phyloP scores from a whole-genome alignment of 192 early-diverging fungal species.

The Coemansia sp. region DNA sequence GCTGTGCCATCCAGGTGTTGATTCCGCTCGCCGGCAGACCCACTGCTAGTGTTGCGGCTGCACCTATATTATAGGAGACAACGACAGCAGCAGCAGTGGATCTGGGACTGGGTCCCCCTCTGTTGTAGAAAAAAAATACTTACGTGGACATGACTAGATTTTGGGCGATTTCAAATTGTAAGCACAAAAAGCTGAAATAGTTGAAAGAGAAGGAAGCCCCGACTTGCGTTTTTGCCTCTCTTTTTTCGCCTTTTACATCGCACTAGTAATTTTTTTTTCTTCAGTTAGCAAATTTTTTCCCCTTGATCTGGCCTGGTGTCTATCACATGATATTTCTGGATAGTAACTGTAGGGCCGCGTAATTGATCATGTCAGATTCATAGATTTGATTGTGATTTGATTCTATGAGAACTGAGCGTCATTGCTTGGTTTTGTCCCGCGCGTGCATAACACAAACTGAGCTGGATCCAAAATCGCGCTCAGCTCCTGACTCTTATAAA shows the following conservation, averaged over 20 bases:
- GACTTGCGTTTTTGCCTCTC: background rate
- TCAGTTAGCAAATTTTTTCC: background rate
- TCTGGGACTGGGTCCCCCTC: conserved; percentile 6
- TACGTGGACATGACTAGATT: conserved; percentile 45
- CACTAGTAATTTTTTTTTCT: background rate
- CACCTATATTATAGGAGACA: background rate
- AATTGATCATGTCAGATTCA: conserved; percentile 2
- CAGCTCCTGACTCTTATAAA: background rate
- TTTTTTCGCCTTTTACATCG: background rate
- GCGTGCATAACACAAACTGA: background rate
- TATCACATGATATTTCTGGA: background rate
- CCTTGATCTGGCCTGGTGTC: conserved; percentile 2
- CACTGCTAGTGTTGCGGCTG: background rate
- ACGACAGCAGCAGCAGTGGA: background rate
- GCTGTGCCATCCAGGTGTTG: conserved; percentile 11
- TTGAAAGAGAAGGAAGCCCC: conserved; percentile 33
- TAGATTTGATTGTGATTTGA: background rate
- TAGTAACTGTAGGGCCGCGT: conserved; percentile 17
- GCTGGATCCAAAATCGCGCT: background rate
- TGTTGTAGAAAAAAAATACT: background rate
- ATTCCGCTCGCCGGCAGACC: conserved; percentile 15
- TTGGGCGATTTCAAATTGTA: conserved; percentile 14
- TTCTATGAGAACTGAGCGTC: background rate
- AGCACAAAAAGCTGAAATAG: conserved; percentile 19
- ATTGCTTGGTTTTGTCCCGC: background rate